A percentile compares a stretch with the other conserved stretches of the same genome.
These are phyloP conservation scores for Dipteronia dyeriana DNA, from an alignment of 345 rosid species.

Conservation along the genomic window DNA sequence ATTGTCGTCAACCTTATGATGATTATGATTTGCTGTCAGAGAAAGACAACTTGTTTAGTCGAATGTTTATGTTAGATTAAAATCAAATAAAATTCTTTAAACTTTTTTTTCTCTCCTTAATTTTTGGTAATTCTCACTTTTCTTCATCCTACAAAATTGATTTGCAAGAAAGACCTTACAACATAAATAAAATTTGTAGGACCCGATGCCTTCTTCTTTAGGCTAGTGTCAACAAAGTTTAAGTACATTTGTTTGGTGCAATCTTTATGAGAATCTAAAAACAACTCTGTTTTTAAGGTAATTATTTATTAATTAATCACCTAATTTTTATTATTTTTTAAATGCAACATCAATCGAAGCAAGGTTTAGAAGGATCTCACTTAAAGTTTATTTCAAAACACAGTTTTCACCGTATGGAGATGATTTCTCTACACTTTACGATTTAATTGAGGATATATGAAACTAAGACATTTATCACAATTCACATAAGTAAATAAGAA, in stretches of 20 bases:
- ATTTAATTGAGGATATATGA: too few species aligned
- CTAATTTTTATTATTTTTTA: not conserved
- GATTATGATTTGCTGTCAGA: not conserved
- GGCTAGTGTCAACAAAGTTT: slow-evolving; percentile 30
- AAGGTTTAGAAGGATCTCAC: too few species aligned
- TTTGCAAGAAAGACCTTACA: not conserved
- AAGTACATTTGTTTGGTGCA: slow-evolving; percentile 23
- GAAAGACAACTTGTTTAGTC: not conserved
- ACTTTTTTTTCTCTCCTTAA: slow-evolving; percentile 17
- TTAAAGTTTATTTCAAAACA: too few species aligned
- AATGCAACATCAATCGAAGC: too few species aligned
- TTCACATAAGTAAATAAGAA: too few species aligned
- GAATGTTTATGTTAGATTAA: not conserved
- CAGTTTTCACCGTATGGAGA: too few species aligned
- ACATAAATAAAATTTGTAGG: not conserved
- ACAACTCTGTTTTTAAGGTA: slow-evolving; percentile 18
- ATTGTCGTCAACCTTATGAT: not conserved
- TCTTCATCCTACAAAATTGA: not conserved
- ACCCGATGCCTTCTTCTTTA: slow-evolving; percentile 19
- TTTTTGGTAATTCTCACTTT: slow-evolving; percentile 21
- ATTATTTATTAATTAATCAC: slow-evolving; percentile 18
- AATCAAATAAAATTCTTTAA: not conserved
- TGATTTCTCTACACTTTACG: too few species aligned
- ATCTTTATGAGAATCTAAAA: slow-evolving; percentile 31
- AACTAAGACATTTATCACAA: too few species aligned